phyloP scores from a whole-genome alignment of 176 grass and related monocot species.

The Oryza rufipogon region DNA sequence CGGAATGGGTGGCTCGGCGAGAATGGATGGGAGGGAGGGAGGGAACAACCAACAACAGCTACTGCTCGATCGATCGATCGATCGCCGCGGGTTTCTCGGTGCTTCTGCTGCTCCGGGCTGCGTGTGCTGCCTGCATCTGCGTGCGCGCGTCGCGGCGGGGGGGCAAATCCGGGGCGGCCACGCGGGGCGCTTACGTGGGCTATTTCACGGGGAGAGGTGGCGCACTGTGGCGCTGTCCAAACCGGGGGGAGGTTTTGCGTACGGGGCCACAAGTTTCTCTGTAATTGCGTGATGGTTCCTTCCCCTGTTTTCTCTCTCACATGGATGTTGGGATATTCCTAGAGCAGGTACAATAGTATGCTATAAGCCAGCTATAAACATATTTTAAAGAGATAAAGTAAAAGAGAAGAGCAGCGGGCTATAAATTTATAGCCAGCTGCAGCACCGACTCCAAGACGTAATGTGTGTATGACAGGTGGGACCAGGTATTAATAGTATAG shows the following conservation, averaged over 20 bases:
- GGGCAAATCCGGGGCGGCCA: constrained; percentile 27
- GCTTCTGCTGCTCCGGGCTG: not conserved
- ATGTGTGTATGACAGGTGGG: no score
- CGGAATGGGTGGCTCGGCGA: constrained; percentile 38
- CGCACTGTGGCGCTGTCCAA: not conserved
- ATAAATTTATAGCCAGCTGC: no score
- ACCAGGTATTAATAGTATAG: no score
- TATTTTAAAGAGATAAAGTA: no score
- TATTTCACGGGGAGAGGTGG: not conserved
- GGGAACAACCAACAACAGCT: no score
- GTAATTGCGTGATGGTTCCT: not conserved
- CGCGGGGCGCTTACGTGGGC: constrained; percentile 56
- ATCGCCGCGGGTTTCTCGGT: constrained; percentile 37
- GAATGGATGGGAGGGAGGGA: not conserved
- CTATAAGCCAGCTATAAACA: no score
- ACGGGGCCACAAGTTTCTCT: not conserved
- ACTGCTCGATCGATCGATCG: no score
- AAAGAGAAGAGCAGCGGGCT: no score
- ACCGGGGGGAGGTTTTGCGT: not conserved
- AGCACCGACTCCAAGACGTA: no score
- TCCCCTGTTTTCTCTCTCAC: no score
- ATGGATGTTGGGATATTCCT: no score
- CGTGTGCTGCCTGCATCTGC: not conserved
- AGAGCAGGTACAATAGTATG: no score
- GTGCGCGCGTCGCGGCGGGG: not conserved